phyloP scores from a whole-genome alignment of 306 rosid species.

The Gynostemma pentaphyllum region DNA sequence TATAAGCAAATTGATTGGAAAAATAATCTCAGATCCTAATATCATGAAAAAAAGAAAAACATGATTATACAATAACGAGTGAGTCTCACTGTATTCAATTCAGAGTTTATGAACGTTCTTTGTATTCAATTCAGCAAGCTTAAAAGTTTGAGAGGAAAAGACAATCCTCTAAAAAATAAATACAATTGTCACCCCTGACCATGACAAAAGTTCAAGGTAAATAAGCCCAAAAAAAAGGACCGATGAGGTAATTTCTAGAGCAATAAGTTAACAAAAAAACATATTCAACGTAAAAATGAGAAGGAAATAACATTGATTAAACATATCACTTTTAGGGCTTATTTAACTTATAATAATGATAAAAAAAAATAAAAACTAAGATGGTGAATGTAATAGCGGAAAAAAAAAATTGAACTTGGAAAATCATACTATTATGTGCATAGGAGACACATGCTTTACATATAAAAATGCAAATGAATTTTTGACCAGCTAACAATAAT shows the following conservation, averaged over 20 bases:
- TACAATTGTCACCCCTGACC: neutral
- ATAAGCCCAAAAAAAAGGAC: neutral
- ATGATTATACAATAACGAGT: no score
- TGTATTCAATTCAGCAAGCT: neutral
- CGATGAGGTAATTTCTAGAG: neutral
- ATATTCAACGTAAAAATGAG: neutral
- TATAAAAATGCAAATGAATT: neutral
- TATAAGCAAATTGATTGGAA: no score
- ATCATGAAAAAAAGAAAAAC: no score
- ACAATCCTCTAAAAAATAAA: neutral
- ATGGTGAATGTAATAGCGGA: constrained; percentile 2
- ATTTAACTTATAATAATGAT: no score
- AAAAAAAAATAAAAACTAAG: neutral
- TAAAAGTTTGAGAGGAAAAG: neutral
- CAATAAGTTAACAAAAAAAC: neutral
- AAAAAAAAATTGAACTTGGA: neutral
- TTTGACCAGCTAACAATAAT: neutral
- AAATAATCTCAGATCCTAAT: no score
- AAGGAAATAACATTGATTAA: constrained; percentile 4
- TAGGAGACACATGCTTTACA: neutral
- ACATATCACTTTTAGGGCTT: neutral
- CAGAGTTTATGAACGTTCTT: no score
- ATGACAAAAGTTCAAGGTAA: neutral
- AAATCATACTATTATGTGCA: neutral
- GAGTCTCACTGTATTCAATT: no score